Evolutionary conservation across 2,329 filamentous ascomycete species (phyloP).

Genomic region (Alternaria panax): DNA sequence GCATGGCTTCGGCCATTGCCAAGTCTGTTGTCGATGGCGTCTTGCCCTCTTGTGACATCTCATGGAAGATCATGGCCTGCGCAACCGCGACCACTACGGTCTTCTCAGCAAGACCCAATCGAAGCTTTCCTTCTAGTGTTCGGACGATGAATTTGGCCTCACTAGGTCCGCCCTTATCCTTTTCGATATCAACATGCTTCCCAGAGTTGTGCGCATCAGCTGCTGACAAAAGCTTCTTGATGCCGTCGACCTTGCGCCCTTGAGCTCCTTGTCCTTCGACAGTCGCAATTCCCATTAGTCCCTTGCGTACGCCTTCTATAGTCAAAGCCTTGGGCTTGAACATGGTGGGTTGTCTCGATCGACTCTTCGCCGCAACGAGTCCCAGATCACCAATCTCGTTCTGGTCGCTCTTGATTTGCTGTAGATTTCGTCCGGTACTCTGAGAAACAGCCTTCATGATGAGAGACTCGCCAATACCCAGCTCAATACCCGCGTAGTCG

Average conservation of each 20-base stretch:
- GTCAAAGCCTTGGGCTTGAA: constrained; percentile 95
- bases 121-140: constrained; percentile 91
- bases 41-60: constrained; percentile 74
- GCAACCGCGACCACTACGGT: constrained; percentile 89
- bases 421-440: constrained; percentile 84
- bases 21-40: constrained; percentile 77
- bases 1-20: constrained; percentile 80
- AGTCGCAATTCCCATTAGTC: constrained; percentile 86
- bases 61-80: constrained; percentile 86
- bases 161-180: constrained; percentile 91
- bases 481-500: constrained; percentile 93
- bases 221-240: constrained; percentile 95
- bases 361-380: constrained; percentile 92
- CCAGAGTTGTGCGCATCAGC: constrained; percentile 77
- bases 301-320: constrained; percentile 84
- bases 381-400: constrained; percentile 96
- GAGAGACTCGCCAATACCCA: constrained; percentile 97
- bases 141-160: constrained; percentile 94
- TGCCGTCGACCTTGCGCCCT: constrained; percentile 86
- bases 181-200: constrained; percentile 77
- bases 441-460: constrained; percentile 99
- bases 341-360: constrained; percentile 95
- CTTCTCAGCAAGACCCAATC: constrained; percentile 89
- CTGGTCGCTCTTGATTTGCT: constrained; percentile 93
- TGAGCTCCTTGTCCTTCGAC: constrained; percentile 87